Base-by-base conservation (phyloP, 169 alveolate genomes). In the Cryptosporidium bovis region DNA sequence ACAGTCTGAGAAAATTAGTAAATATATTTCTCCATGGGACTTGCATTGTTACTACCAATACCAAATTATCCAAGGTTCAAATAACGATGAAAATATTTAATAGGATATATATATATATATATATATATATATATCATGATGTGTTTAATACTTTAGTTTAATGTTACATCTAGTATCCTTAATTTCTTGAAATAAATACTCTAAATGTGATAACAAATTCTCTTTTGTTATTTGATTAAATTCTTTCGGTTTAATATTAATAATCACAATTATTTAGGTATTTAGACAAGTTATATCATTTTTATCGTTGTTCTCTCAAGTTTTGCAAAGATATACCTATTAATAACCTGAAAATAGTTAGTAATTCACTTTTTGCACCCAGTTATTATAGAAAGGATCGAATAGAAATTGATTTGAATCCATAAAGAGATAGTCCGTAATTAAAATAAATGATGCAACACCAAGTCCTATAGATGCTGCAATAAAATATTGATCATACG, bases 361-460 rank as follows among this genome's bases (percentile, higher is more conserved):
- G 34, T 46, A 58, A 62, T 62, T 77, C 0, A 60, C 71, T 60
- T 60, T 56, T 60, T 77, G 87, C 4, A 77, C 27, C 87, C 87
- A 77, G 64, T 77, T 77, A 31, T 77, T 77, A 66, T 77, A 77
- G 24, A 58, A 77, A 33, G 87, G 87, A 20, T 77, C 87, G 40
- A 77, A 77, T 34, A 77, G 36, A 77, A 77, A 77, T 46, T 77
- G 77, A 50, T 62, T 77, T 24, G 69, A 77, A 20, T 77, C 71
- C 53, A 77, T 36, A 34, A 77, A 77, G 24, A 56, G 48, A 50
- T 77, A 62, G 27, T 77, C 87, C 0, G 71, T 77, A 24, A 77
- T 77, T 34, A 77, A 8, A 4, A 77, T 53, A 48, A 62, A 60
- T 15, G 40, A 48, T 44, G 64, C 71, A 34, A 77, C 51, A 24